phyloP scores from a whole-genome alignment of 352 stramenopile species.

The Phytophthora capsici region DNA sequence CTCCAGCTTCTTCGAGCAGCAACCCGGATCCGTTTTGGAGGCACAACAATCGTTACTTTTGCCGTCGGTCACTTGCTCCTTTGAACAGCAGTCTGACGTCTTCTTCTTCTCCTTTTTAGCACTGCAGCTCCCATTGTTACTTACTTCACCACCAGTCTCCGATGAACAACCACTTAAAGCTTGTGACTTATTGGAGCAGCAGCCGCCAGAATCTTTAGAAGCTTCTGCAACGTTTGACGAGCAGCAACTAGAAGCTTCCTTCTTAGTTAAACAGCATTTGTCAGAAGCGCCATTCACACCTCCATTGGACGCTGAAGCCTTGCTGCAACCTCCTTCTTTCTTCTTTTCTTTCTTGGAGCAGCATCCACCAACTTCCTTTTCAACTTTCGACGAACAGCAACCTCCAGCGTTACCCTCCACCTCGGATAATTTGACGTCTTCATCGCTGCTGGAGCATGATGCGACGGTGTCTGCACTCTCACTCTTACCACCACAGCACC shows the following conservation, averaged over 20 bases:
- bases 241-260: background rate
- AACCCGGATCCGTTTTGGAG: conserved; percentile 9
- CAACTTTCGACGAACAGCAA: conserved; percentile 4
- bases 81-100: conserved; percentile 18
- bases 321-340: background rate
- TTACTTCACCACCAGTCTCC: too few species aligned
- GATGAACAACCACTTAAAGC: too few species aligned
- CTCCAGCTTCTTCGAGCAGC: conserved; percentile 16
- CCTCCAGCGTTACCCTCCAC: background rate
- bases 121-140: too few species aligned
- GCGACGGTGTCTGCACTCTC: conserved; percentile 30
- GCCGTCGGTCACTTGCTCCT: background rate
- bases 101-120: background rate
- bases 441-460: conserved; percentile 31
- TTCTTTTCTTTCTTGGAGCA: conserved; percentile 1
- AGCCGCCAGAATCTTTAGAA: background rate
- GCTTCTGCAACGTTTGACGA: conserved; percentile 3
- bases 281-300: too few species aligned
- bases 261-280: background rate
- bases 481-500: conserved; percentile 24
- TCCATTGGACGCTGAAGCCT: background rate
- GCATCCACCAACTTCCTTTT: background rate
- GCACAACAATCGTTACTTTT: conserved; percentile 5
- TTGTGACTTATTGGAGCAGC: background rate
- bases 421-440: conserved; percentile 8